These are phyloP conservation scores for Melanomma pulvis-pyrius DNA, from an alignment of 495 filamentous ascomycete genomes.

Conservation along the genomic window DNA sequence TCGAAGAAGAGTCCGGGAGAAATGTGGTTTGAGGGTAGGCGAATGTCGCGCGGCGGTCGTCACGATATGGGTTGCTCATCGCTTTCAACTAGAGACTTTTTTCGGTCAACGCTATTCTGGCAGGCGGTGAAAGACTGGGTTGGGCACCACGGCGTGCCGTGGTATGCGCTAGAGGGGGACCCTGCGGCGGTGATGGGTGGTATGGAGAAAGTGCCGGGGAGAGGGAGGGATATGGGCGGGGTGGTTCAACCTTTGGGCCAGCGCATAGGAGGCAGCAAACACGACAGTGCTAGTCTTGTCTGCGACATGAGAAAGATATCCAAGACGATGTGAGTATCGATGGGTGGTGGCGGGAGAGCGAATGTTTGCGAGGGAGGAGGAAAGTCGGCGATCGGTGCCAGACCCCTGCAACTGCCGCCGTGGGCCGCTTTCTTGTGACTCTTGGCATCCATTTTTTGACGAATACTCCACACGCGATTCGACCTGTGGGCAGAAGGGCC, in stretches of 20 bases:
- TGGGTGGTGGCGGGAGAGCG: background rate
- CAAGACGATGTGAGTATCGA: background rate
- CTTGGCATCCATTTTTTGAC: slow-evolving; percentile 4
- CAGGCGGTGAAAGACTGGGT: background rate
- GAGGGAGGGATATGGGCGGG: background rate
- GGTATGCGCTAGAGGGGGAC: background rate
- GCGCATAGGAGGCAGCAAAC: slow-evolving; percentile 30
- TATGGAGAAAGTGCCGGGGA: background rate
- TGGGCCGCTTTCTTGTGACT: background rate
- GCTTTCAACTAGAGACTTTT: background rate
- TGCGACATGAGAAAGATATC: slow-evolving; percentile 27
- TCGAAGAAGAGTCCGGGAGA: background rate
- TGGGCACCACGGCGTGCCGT: background rate
- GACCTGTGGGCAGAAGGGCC: too few species aligned
- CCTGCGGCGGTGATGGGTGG: slow-evolving; percentile 9
- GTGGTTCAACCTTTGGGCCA: slow-evolving; percentile 32
- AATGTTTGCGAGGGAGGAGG: background rate
- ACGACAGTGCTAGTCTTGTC: slow-evolving; percentile 4
- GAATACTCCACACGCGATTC: too few species aligned
- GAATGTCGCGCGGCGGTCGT: slow-evolving; percentile 12
- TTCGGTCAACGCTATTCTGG: background rate
- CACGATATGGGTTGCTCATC: slow-evolving; percentile 14
- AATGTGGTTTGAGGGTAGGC: background rate
- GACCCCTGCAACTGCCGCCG: background rate
- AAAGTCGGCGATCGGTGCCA: background rate